Evolutionary conservation across 108 stramenopile species (phyloP).

Genomic region (Skeletonema grethae): DNA sequence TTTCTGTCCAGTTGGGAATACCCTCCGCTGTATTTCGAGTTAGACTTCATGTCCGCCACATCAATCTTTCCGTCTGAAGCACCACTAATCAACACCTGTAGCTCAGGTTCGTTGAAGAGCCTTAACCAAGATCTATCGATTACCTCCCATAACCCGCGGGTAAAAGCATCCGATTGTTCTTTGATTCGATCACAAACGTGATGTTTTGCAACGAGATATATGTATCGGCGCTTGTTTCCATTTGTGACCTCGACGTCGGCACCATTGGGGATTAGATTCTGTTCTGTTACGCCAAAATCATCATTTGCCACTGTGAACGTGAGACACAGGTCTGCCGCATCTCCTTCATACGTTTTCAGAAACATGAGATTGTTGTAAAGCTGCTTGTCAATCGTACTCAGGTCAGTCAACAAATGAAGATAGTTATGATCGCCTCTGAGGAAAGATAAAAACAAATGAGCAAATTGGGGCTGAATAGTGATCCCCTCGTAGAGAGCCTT

Average conservation of each 20-base stretch:
- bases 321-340: constrained; percentile 90
- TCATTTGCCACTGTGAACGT: constrained; percentile 92
- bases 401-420: constrained; percentile 87
- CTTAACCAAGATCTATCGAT: constrained; percentile 89
- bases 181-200: constrained; percentile 90
- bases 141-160: constrained; percentile 92
- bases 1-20: constrained; percentile 83
- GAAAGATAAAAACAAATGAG: constrained; percentile 95
- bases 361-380: constrained; percentile 96
- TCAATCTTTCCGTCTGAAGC: constrained; percentile 86
- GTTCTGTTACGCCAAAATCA: constrained; percentile 85
- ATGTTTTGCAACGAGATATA: constrained; percentile 93
- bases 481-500: constrained; percentile 96
- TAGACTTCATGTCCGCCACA: constrained; percentile 87
- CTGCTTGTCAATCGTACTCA: constrained; percentile 88
- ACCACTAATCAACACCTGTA: constrained; percentile 93
- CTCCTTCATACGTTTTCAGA: constrained; percentile 93
- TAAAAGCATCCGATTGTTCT: constrained; percentile 92
- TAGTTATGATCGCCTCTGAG: constrained; percentile 92
- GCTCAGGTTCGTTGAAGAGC: constrained; percentile 95
- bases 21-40: constrained; percentile 91
- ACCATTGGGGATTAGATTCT: constrained; percentile 90
- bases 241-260: constrained; percentile 82
- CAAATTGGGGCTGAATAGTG: constrained; percentile 96
- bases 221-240: constrained; percentile 76